Conservation (phyloP, 2,329 filamentous ascomycete genomes). For the Allantophomopsis cytisporea region DNA sequence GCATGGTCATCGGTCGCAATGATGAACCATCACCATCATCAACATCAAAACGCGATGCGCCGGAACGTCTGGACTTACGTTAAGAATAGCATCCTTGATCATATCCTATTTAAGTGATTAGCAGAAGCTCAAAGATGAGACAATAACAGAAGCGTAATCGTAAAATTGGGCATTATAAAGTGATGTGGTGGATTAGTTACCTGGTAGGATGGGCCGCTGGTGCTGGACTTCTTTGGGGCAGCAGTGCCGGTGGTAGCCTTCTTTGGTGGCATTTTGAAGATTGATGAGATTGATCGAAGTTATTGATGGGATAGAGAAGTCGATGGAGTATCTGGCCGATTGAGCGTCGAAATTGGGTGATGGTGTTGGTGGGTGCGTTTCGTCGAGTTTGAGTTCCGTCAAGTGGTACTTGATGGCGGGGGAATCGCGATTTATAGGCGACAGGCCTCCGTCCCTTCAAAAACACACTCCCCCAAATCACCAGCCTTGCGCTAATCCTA, state of each 20-base stretch:
- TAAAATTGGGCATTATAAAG: neutral
- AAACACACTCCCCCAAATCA: too few relatives aligned
- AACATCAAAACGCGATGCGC: constrained; percentile 25
- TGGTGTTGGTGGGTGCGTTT: too few relatives aligned
- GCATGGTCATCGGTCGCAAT: constrained; percentile 2
- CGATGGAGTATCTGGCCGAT: too few relatives aligned
- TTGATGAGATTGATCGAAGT: neutral
- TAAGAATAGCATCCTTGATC: constrained; percentile 60
- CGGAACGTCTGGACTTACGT: constrained; percentile 43
- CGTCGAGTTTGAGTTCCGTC: too few relatives aligned
- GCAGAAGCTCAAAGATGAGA: constrained; percentile 1
- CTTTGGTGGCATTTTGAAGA: constrained; percentile 4
- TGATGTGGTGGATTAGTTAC: constrained; percentile 1
- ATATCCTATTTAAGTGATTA: constrained; percentile 30
- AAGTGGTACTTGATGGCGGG: too few relatives aligned
- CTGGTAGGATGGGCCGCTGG: constrained; percentile 3
- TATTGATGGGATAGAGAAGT: too few relatives aligned
- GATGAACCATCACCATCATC: constrained; percentile 2
- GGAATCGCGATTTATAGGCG: too few relatives aligned
- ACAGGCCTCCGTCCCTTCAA: too few relatives aligned
- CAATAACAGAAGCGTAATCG: neutral
- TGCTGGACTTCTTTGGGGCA: constrained; percentile 2
- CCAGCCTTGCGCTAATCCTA: too few relatives aligned
- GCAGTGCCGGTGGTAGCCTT: constrained; percentile 2
- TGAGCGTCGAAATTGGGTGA: too few relatives aligned